Conservation (phyloP, 2,329 filamentous ascomycete species). For the Diaporthe velutina region DNA sequence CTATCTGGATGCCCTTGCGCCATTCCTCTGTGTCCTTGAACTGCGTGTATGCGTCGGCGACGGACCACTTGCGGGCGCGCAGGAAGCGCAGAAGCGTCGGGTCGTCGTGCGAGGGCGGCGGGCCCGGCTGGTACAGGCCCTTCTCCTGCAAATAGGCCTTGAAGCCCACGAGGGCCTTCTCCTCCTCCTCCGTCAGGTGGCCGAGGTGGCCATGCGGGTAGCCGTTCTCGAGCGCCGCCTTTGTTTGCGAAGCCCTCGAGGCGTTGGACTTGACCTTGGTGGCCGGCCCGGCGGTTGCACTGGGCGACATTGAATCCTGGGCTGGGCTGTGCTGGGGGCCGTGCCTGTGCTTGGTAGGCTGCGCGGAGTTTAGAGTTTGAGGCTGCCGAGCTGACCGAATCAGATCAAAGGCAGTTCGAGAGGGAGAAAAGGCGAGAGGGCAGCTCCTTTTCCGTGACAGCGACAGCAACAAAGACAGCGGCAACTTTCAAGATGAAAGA, state of each 20-base stretch:
- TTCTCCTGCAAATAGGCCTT: constrained; percentile 76
- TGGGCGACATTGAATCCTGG: constrained; percentile 21
- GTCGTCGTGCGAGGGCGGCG: constrained; percentile 77
- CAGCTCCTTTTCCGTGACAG: not conserved
- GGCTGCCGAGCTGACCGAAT: constrained; percentile 24
- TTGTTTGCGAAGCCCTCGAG: constrained; percentile 32
- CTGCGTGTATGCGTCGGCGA: constrained; percentile 82
- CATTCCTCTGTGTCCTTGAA: constrained; percentile 92
- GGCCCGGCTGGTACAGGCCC: constrained; percentile 71
- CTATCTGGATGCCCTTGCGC: constrained; percentile 83
- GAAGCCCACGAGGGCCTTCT: constrained; percentile 77
- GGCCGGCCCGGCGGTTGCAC: constrained; percentile 27
- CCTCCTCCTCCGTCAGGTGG: constrained; percentile 78
- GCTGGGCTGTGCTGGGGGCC: not conserved
- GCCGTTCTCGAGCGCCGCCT: constrained; percentile 52
- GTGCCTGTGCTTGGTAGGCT: not conserved
- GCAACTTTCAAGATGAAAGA: not conserved
- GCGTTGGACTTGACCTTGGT: constrained; percentile 32
- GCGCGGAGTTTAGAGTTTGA: constrained; percentile 29
- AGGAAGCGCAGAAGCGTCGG: constrained; percentile 84
- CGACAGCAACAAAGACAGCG: not conserved
- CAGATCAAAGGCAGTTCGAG: not conserved
- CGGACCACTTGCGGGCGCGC: constrained; percentile 84
- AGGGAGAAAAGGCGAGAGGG: too few species aligned
- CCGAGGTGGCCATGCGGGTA: constrained; percentile 86